Evolutionary conservation across 176 grass and related monocot genomes (phyloP), one percentile per base, ranked within the genome.

Genomic region (Olyra latifolia): DNA sequence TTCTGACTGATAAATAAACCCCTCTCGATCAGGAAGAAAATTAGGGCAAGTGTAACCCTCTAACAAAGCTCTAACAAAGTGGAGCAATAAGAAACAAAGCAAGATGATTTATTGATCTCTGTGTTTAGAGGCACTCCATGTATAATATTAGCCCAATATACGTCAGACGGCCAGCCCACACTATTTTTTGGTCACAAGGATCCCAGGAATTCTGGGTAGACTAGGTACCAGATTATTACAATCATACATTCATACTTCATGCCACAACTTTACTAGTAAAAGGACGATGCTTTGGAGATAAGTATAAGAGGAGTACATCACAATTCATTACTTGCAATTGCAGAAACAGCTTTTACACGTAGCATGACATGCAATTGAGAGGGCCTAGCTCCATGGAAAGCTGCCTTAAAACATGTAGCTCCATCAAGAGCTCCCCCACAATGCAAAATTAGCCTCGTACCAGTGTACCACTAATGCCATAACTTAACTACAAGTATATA

Each of bases 341-440:
- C 73, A 78, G 65, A 65, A 84, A 87, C 24, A 64, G 5, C 10
- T 77, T 85, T 61, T 88, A 83, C 78, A 88, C 74, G 83, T 77
- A 68, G 14, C 80, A 86, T 70, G 27, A 44, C 30, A 24, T 84
- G 85, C 66, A 73, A 57, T 28, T 80, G 72, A 82, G 16, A 72
- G 82, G 68, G 74, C 61, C 76, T 63, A 61, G 74, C 73, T 80
- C 64, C 83, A 79, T 85, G 73, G 87, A 88, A 82, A 92, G 79
- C 91, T 80, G 76, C 91, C 83, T 96, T 91, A 97, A 97, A 97
- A 97, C 80, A 97, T 93, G 91, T 93, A 97, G 94, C 86, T 87
- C 81, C 88, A 80, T 62, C 70, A 64, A 64, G 80, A 88, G 80
- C 44, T 84, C 82, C 73, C 47, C 75, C 69, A 56, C 82, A 81